Base-by-base conservation (phyloP, 169 alveolate genomes). In the Plasmodium chabaudi region DNA sequence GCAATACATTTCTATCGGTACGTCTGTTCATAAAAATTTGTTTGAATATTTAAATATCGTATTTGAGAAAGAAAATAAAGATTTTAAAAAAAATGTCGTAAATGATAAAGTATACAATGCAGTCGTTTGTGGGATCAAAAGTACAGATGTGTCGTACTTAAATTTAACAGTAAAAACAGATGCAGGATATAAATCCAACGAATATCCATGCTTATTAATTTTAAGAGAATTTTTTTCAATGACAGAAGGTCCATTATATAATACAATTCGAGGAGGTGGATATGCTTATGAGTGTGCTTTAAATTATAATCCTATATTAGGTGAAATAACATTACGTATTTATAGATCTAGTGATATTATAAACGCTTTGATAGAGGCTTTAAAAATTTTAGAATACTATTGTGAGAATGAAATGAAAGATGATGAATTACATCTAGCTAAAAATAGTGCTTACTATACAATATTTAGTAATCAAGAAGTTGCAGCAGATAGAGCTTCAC, bases 201-300 rank as follows among this genome's bases (percentile, higher is more conserved):
- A 93, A 39, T 92, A 87, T 60, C 63, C 91, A 39, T 64, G 93
- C 3, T 57, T 93, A 12, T 34, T 57, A 19, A 70, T 92, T 13
- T 15, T 89, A 15, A 23, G 93, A 23, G 96, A 93, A 71, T 93
- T 89, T 23, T 69, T 93, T 53, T 87, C 93, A 12, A 92, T 93
- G 95, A 79, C 91, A 65, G 96, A 93, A 74, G 93, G 96, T 12
- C 95, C 95, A 19, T 55, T 93, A 68, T 93, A 74, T 74, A 91
- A 91, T 27, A 93, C 91, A n/a, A 93, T 93, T 39, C 92, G 96
- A 2, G 95, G 95, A 23, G 96, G 96, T 19, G 96, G 96, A 6
- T 93, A 49, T 70, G 93, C 96, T 1, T 93, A 93, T 86, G 82
- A 89, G 75, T 92, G 93, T 82, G 84, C 84, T 0, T 69, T 93